Conservation (phyloP, 768 basidiomycete species). For the Tricholoma bakamatsutake region DNA sequence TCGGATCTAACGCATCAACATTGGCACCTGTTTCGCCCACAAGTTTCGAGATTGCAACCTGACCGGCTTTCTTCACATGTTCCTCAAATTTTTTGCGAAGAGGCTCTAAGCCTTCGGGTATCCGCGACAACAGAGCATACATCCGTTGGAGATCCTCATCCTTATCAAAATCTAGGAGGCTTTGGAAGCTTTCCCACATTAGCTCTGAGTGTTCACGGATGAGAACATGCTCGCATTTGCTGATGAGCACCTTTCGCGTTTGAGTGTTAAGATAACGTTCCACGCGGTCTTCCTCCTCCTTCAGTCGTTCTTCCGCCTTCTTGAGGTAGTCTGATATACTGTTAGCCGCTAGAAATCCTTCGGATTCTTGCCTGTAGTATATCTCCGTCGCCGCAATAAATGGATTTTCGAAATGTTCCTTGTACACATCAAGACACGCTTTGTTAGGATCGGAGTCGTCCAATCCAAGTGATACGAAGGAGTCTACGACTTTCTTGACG, state of each 20-base stretch:
- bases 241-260: conserved; percentile 76
- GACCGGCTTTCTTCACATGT: conserved; percentile 89
- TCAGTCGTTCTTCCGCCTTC: conserved; percentile 88
- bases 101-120: conserved; percentile 86
- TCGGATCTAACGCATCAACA: conserved; percentile 75
- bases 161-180: conserved; percentile 86
- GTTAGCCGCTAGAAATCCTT: conserved; percentile 83
- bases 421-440: conserved; percentile 90
- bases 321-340: conserved; percentile 92
- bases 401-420: conserved; percentile 81
- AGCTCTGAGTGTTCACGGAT: conserved; percentile 79
- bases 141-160: conserved; percentile 93
- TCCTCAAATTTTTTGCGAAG: conserved; percentile 89
- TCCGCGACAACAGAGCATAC: conserved; percentile 89
- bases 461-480: conserved; percentile 89
- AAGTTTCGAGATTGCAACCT: conserved; percentile 75
- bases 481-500: conserved; percentile 92
- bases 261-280: conserved; percentile 89
- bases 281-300: conserved; percentile 93
- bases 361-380: conserved; percentile 90
- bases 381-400: conserved; percentile 87
- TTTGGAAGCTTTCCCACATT: conserved; percentile 94
- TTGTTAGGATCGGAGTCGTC: conserved; percentile 92
- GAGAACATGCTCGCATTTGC: conserved; percentile 86
- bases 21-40: conserved; percentile 48